A percentile compares a stretch with the other conserved stretches of the same genome.
These are phyloP conservation scores for Punctularia strigosozonata DNA, from an alignment of 768 basidiomycete species.

Conservation along the genomic window DNA sequence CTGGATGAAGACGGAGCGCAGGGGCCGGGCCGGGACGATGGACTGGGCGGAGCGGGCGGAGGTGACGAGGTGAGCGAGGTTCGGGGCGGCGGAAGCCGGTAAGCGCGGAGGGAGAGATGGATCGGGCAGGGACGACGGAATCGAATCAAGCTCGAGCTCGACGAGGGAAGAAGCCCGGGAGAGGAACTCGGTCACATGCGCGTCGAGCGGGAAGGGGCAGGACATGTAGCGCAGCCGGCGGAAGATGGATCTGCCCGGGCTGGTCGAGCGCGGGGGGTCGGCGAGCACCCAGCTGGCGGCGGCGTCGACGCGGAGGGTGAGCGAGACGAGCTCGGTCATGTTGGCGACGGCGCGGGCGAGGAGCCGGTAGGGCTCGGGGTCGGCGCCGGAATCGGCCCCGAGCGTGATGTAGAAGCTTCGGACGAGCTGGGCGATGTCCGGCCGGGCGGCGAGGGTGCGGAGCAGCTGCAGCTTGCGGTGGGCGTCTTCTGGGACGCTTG, in stretches of 20 bases:
- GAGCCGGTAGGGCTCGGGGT: conserved; percentile 33
- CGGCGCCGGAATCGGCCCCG: conserved; percentile 28
- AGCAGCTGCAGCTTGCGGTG: conserved; percentile 37
- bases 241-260: conserved; percentile 20
- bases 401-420: conserved; percentile 48
- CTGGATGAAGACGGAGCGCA: conserved; percentile 49
- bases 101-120: conserved; percentile 12
- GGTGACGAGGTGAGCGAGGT: conserved; percentile 48
- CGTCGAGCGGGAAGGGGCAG: conserved; percentile 51
- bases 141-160: conserved; percentile 41
- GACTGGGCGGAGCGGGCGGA: conserved; percentile 41
- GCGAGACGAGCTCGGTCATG: conserved; percentile 51
- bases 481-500: conserved; percentile 14
- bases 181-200: conserved; percentile 48
- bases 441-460: conserved; percentile 41
- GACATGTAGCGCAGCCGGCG: conserved; percentile 42
- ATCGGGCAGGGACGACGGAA: conserved; percentile 18
- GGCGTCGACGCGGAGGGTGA: conserved; percentile 36
- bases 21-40: conserved; percentile 55
- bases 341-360: conserved; percentile 41
- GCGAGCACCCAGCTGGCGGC: conserved; percentile 42
- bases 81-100: conserved; percentile 24
- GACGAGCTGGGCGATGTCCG: conserved; percentile 49
- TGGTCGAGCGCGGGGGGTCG: conserved; percentile 5
- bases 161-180: conserved; percentile 38